These are phyloP conservation scores for Stenogyne calaminthoides DNA, from an alignment of 305 asterid species.

Conservation along the genomic window DNA sequence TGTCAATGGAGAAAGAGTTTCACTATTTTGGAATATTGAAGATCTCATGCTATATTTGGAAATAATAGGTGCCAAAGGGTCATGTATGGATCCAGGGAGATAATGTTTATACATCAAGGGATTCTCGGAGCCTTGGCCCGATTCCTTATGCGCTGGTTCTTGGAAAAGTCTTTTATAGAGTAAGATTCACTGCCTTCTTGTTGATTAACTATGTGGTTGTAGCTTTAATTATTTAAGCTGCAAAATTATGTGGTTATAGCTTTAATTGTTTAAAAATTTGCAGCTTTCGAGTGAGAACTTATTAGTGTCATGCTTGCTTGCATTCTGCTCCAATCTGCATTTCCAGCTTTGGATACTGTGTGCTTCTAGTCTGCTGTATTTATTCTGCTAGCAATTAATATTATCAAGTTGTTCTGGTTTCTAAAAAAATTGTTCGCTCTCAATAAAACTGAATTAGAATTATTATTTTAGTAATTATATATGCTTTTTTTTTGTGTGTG, in stretches of 20 bases:
- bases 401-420: background rate
- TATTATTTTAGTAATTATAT: no score
- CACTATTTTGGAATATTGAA: background rate
- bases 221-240: background rate
- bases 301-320: slow-evolving; percentile 13
- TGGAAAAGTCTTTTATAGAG: slow-evolving; percentile 76
- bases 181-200: slow-evolving; percentile 40
- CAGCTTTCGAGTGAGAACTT: slow-evolving; percentile 16
- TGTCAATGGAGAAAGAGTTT: background rate
- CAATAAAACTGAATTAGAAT: background rate
- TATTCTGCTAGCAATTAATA: background rate
- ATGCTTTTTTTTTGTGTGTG: background rate
- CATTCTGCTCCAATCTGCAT: background rate
- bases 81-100: slow-evolving; percentile 98
- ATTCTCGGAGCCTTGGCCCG: slow-evolving; percentile 83
- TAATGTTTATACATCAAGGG: slow-evolving; percentile 70
- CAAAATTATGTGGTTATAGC: slow-evolving; percentile 3
- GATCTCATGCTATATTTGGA: slow-evolving; percentile 23
- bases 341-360: background rate
- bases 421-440: background rate
- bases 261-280: background rate
- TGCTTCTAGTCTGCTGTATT: background rate
- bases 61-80: slow-evolving; percentile 80
- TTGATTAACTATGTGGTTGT: slow-evolving; percentile 17
- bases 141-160: slow-evolving; percentile 71